Percentiles rank a stretch among this genome's conserved stretches.
Conservation (phyloP, 768 basidiomycete species). For the Leccinum truebloodii region DNA sequence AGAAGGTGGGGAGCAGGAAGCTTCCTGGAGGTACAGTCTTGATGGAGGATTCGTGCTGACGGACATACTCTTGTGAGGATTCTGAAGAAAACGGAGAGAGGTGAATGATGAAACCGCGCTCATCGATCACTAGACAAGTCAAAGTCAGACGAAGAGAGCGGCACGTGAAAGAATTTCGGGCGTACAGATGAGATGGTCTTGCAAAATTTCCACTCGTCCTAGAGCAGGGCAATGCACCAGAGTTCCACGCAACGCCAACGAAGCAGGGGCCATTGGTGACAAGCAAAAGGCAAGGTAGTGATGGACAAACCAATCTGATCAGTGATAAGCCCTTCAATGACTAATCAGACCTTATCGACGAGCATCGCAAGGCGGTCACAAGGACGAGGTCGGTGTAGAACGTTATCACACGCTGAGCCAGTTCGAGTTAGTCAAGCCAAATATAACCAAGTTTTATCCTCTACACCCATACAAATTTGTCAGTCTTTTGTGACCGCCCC, state of each 20-base stretch:
- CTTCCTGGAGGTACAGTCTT: conserved; percentile 48
- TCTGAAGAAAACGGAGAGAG: conserved; percentile 41
- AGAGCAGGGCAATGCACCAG: conserved; percentile 58
- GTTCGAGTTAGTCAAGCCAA: neutral
- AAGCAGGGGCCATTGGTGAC: conserved; percentile 12
- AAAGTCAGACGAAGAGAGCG: conserved; percentile 4
- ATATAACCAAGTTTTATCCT: neutral
- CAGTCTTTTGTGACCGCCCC: neutral
- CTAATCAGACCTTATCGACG: neutral
- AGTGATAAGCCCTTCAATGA: neutral
- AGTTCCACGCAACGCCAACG: conserved; percentile 44
- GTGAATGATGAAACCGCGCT: conserved; percentile 52
- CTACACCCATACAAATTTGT: neutral
- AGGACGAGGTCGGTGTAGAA: neutral
- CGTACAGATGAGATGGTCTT: conserved; percentile 56
- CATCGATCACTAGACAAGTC: conserved; percentile 31
- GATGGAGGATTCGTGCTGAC: conserved; percentile 14
- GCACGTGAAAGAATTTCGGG: neutral
- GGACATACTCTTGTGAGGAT: conserved; percentile 37
- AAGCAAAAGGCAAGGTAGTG: neutral
- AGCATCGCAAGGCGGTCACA: neutral
- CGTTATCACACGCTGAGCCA: neutral
- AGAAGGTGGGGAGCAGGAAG: conserved; percentile 79
- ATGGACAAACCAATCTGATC: neutral
- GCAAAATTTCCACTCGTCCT: conserved; percentile 53